A percentile compares a stretch with the other conserved stretches of the same genome.
Conservation (phyloP, 805 yeast species). For the Myxozyma nipponensis region DNA sequence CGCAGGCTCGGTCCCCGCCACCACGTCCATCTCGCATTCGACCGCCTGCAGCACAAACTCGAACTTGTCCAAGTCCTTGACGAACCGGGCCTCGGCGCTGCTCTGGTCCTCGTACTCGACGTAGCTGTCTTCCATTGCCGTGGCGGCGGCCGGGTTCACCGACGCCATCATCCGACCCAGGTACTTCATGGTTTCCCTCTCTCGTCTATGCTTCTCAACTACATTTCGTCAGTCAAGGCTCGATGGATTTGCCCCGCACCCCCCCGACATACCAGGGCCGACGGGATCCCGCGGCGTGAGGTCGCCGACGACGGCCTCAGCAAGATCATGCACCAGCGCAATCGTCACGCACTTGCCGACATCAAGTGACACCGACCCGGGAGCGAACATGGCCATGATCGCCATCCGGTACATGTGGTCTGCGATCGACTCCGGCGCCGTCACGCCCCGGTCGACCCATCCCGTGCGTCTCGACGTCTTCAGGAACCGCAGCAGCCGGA, state of each 20-base stretch:
- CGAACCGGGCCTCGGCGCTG: constrained; percentile 78
- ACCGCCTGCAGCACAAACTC: constrained; percentile 61
- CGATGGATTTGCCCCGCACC: background rate
- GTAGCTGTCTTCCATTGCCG: constrained; percentile 70
- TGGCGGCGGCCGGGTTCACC: constrained; percentile 60
- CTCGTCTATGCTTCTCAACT: constrained; percentile 80
- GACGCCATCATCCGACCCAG: constrained; percentile 57
- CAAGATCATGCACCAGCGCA: constrained; percentile 88
- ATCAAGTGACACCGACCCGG: constrained; percentile 46
- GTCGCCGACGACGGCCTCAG: constrained; percentile 92
- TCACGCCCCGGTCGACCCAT: constrained; percentile 71
- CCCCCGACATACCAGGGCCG: constrained; percentile 43
- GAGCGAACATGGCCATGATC: constrained; percentile 66
- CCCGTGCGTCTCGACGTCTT: constrained; percentile 88
- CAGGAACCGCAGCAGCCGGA: constrained; percentile 36
- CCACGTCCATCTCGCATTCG: constrained; percentile 67
- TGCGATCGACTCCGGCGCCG: constrained; percentile 44
- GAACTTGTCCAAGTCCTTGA: constrained; percentile 89
- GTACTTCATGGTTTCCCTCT: constrained; percentile 65
- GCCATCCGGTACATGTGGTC: constrained; percentile 98
- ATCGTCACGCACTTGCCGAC: constrained; percentile 72
- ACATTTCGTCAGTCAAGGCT: background rate
- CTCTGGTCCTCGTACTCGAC: constrained; percentile 83
- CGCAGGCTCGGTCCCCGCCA: constrained; percentile 42
- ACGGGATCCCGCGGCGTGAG: constrained; percentile 79